These are phyloP conservation scores for Pythium phragmitis DNA, from an alignment of 352 stramenopile species.

Conservation along the genomic window DNA sequence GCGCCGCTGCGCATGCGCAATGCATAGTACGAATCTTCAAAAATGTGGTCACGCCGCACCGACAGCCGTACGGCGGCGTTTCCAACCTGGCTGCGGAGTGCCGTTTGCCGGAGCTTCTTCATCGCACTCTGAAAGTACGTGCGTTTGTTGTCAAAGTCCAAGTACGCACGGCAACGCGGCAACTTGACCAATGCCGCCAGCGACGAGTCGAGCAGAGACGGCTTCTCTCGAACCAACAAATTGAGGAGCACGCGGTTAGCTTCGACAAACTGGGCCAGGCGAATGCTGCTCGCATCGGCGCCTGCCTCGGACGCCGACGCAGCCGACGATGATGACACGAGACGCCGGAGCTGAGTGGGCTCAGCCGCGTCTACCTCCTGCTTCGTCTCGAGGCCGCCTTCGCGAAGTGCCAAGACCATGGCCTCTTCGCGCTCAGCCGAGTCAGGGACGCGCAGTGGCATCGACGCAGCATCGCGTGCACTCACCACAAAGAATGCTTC, in stretches of 20 bases:
- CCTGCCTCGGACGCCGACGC: constrained; percentile 54
- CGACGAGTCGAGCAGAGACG: constrained; percentile 94
- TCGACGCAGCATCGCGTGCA: constrained; percentile 81
- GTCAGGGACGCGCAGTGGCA: constrained; percentile 72
- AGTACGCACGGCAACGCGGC: constrained; percentile 91
- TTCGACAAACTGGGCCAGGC: constrained; percentile 93
- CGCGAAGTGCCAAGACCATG: constrained; percentile 66
- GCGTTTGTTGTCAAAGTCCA: constrained; percentile 99
- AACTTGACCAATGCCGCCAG: constrained; percentile 96
- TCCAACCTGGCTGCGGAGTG: constrained; percentile 87
- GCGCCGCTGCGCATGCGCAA: constrained; percentile 95
- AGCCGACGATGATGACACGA: constrained; percentile 24
- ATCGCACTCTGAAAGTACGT: constrained; percentile 97
- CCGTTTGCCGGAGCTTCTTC: constrained; percentile 87
- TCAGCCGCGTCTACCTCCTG: constrained; percentile 13
- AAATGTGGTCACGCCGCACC: constrained; percentile 95
- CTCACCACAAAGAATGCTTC: constrained; percentile 99
- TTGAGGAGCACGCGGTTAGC: constrained; percentile 97
- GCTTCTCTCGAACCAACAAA: constrained; percentile 95
- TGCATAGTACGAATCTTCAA: constrained; percentile 99
- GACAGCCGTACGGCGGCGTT: constrained; percentile 87
- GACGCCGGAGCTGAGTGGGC: constrained; percentile 33
- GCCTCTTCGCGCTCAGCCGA: constrained; percentile 77
- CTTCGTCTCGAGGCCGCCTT: constrained; percentile 55
- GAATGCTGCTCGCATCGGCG: constrained; percentile 47